Conservation (phyloP, 1,139 yeast species). For the Lodderomyces pseudojiufengensis region DNA sequence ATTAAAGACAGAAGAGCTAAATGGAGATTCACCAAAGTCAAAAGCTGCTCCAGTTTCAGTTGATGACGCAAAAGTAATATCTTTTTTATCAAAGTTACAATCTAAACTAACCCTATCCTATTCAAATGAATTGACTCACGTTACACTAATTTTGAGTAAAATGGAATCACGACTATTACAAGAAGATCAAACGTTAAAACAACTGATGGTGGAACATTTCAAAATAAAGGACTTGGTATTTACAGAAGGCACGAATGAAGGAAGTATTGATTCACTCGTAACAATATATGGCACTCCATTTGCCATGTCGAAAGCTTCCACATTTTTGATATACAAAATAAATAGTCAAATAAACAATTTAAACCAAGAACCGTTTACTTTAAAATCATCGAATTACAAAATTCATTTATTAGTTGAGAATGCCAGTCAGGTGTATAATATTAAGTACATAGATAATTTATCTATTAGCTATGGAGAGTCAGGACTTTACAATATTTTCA, state of each 20-base stretch:
- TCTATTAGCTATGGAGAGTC: too few species aligned
- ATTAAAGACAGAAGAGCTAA: slow-evolving; percentile 2
- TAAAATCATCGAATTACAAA: slow-evolving; percentile 30
- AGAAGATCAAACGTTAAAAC: slow-evolving; percentile 2
- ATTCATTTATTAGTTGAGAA: slow-evolving; percentile 11
- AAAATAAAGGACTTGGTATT: slow-evolving; percentile 19
- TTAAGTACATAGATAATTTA: slow-evolving; percentile 10
- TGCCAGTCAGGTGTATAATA: slow-evolving; percentile 4
- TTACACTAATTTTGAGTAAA: slow-evolving; percentile 20
- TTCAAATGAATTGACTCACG: background rate
- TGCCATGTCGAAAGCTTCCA: slow-evolving; percentile 21
- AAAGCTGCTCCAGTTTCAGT: slow-evolving; percentile 1
- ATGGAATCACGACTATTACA: slow-evolving; percentile 27
- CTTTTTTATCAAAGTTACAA: slow-evolving; percentile 10
- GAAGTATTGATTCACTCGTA: slow-evolving; percentile 27
- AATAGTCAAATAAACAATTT: slow-evolving; percentile 25
- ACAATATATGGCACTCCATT: slow-evolving; percentile 25
- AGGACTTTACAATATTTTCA: slow-evolving; percentile 11
- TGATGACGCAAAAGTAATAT: slow-evolving; percentile 10
- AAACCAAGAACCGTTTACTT: slow-evolving; percentile 20
- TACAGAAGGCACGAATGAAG: slow-evolving; percentile 22
- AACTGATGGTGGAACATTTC: slow-evolving; percentile 17
- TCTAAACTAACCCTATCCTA: slow-evolving; percentile 4
- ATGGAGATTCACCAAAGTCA: background rate
- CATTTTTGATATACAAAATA: slow-evolving; percentile 21